Percentiles rank a stretch among this genome's conserved stretches.
These are phyloP conservation scores for Sorghum bicolor DNA, from an alignment of 176 grass and related monocot genomes.

Conservation along the genomic window DNA sequence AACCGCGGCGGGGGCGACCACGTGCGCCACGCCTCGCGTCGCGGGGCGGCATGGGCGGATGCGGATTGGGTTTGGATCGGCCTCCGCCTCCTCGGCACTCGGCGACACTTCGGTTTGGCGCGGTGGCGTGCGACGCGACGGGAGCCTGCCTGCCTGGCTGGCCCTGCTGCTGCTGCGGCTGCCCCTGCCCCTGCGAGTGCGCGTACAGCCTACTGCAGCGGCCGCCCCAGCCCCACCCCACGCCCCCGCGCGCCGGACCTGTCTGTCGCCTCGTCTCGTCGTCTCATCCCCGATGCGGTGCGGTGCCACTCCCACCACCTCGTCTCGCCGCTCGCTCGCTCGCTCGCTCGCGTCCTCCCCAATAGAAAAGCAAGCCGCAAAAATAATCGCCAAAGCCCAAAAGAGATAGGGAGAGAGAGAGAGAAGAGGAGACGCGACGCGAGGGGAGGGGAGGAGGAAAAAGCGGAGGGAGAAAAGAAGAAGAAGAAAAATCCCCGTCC, in stretches of 20 bases:
- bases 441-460: not conserved
- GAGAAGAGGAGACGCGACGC: not conserved
- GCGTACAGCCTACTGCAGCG: not conserved
- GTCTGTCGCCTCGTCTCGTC: not conserved
- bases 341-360: not conserved
- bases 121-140: not conserved
- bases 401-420: not conserved
- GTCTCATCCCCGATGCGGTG: not conserved
- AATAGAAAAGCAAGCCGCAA: conserved; percentile 30
- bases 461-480: not conserved
- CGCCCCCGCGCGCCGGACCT: not conserved
- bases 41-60: not conserved
- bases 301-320: not conserved
- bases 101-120: not conserved
- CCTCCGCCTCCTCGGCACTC: not conserved
- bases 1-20: conserved; percentile 25
- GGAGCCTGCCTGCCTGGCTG: not conserved
- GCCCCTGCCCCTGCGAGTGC: not conserved
- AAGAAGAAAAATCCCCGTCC: conserved; percentile 12
- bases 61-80: not conserved
- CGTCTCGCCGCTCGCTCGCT: not conserved
- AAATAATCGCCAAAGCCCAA: conserved; percentile 11
- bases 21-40: conserved; percentile 31
- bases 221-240: not conserved
- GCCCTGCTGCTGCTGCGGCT: not conserved